Conservation (phyloP, 208 protist species). For the Leishmania major region DNA sequence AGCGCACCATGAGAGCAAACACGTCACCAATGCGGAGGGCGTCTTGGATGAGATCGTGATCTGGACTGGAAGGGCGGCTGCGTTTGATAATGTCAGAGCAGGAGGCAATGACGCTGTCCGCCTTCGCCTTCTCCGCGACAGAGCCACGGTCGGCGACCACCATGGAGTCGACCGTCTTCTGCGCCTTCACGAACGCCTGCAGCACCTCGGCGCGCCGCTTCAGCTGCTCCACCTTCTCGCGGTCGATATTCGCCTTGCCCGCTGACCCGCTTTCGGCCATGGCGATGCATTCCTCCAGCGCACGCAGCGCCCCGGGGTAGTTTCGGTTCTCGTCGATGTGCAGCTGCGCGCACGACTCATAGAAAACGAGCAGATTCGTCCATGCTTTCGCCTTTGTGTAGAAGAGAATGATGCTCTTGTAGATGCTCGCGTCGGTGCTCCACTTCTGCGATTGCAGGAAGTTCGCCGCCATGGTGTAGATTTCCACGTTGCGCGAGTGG, state of each 20-base stretch:
- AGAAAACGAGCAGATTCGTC: slow-evolving; percentile 90
- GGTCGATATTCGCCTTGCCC: slow-evolving; percentile 33
- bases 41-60: slow-evolving; percentile 66
- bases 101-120: slow-evolving; percentile 70
- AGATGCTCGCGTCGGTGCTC: slow-evolving; percentile 92
- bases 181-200: slow-evolving; percentile 57
- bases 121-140: slow-evolving; percentile 59
- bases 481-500: slow-evolving; percentile 93
- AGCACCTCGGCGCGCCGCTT: slow-evolving; percentile 61
- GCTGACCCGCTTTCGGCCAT: slow-evolving; percentile 51
- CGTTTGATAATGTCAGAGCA: slow-evolving; percentile 91
- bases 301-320: slow-evolving; percentile 92
- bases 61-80: slow-evolving; percentile 59
- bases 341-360: slow-evolving; percentile 93
- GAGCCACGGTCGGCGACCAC: slow-evolving; percentile 30
- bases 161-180: slow-evolving; percentile 56
- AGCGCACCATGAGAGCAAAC: slow-evolving; percentile 95
- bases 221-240: slow-evolving; percentile 46
- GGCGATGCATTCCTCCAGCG: slow-evolving; percentile 84
- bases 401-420: slow-evolving; percentile 96
- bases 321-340: slow-evolving; percentile 97
- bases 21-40: slow-evolving; percentile 95
- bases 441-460: slow-evolving; percentile 96
- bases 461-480: slow-evolving; percentile 97
- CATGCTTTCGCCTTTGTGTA: slow-evolving; percentile 97